A percentile compares a stretch with the other conserved stretches of the same genome.
Evolutionary conservation across 2,329 filamentous ascomycete species (phyloP).

Genomic region (Paraphoma chrysanthemicola): DNA sequence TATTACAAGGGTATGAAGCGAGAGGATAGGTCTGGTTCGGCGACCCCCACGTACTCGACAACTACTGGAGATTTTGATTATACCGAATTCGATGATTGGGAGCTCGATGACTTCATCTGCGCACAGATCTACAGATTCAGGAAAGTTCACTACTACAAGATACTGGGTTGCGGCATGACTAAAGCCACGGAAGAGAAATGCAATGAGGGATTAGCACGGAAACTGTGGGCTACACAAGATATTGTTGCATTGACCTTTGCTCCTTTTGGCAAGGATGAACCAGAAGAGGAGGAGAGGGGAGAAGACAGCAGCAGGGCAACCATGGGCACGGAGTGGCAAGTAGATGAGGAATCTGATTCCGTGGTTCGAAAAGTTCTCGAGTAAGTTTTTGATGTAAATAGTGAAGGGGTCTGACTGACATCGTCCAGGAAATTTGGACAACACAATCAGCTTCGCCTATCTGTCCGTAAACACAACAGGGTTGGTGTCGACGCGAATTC

Average conservation of each 20-base stretch:
- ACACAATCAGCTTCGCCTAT: constrained; percentile 70
- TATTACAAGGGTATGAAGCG: not conserved
- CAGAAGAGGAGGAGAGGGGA: not conserved
- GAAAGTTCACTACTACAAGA: constrained; percentile 72
- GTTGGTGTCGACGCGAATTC: constrained; percentile 75
- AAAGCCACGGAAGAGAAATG: constrained; percentile 65
- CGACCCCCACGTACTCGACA: not conserved
- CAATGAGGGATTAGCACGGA: constrained; percentile 68
- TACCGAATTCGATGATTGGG: not conserved
- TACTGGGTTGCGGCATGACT: constrained; percentile 76
- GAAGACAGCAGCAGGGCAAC: not conserved
- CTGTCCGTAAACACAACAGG: constrained; percentile 69
- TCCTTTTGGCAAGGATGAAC: constrained; percentile 14
- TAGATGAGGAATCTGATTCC: constrained; percentile 83
- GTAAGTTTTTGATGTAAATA: not conserved
- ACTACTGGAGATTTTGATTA: not conserved
- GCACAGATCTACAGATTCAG: constrained; percentile 65
- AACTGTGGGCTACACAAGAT: constrained; percentile 78
- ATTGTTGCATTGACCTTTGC: constrained; percentile 73
- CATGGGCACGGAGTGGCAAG: constrained; percentile 47
- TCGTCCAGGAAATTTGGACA: constrained; percentile 67
- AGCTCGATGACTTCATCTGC: constrained; percentile 66
- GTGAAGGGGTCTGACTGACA: not conserved
- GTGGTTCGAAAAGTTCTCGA: constrained; percentile 74
- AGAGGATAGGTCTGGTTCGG: too few relatives aligned